Base-by-base conservation (phyloP, 371 early-diverging fungal genomes). In the Rhizopus sp. region DNA sequence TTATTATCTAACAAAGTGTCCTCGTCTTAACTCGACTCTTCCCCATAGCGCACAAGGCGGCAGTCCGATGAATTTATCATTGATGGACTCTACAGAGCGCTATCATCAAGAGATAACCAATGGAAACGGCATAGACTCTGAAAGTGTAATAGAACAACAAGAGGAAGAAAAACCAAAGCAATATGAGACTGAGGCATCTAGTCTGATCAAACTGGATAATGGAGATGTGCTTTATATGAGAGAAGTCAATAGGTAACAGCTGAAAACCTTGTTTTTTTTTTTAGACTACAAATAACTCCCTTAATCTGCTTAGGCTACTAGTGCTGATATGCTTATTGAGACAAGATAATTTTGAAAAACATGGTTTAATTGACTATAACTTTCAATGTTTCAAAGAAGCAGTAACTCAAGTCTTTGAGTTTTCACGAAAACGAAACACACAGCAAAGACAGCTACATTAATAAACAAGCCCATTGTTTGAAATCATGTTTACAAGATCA, bases 311-410 rank as follows among this genome's bases (percentile, higher is more conserved):
- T 61, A 87, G 90, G 63, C 72, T 87, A 29, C 71, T 95, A 33
- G 88, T 91, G 3, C 68, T 93, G 51, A 92, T 95, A 41, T 91
- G 91, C 69, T 70, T 95, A 50, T 62, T 95, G 45, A 80, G 93
- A 30, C 86, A 92, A 37, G 95, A 93, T 54, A 90, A 90, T 40
- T 93, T 91, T 77, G 92, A 91, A 59, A 92, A 90, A 64, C 91
- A 89, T 61, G 95, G 93, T 4, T 63, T 95, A 66, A 84, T 95
- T 50, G 94, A 95, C 59, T 93, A 90, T 74, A 95, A 95, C 61
- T 92, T 95, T 46, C 86, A 85, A 53, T 88, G 88, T 60, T 88
- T 88, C 62, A 88, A 88, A 66, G 82, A 86, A 54, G 87, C 88
- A 31, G 83, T 88, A 50, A 80, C 83, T 9, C 84, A 88, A 56